Base-by-base conservation (phyloP, 768 basidiomycete genomes). In the Mrakia gelida region DNA sequence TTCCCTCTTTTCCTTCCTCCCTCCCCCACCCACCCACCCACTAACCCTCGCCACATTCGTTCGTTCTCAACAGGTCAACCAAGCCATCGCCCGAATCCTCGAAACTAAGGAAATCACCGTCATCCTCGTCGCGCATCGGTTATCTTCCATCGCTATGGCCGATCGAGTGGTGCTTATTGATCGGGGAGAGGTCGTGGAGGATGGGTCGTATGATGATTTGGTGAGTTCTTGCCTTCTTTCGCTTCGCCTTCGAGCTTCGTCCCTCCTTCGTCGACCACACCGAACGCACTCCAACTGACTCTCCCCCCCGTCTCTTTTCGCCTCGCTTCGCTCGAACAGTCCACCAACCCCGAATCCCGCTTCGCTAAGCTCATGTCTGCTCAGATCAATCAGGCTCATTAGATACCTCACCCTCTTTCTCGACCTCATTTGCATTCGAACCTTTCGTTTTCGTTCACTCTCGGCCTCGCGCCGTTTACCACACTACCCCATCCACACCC, bases 101-200 rank as follows among this genome's bases (percentile, higher is more conserved):
- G 73, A 79, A 38, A 54, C 43, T 4, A 79, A 75, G 52, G 49
- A 71, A 21, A 75, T 73, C 34, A 79, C 78, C 13, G 78, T 79
- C 70, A 75, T 79, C 63, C 68, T 79, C 30, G 78, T 79, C 28
- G 78, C 78, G 16, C 78, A 79, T 63, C 56, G 78, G 26, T 49
- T 79, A 16, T 79, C 78, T 18, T 62, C 56, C 52, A 79, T 79
- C 61, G 74, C 74, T 9, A 68, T 70, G 71, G 78, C 78, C 15
- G 78, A 79, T 56, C 68, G 78, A 10, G 78, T 79, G 23, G 62
- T 79, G 23, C 38, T 79, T n/a, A 73, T 79, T 30, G 78, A 79
- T 30, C 38, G 71, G 16, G 78, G 78, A 28, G 74, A 45, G 16
- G 73, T 79, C 2, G 74, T 76, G 16, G 78, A 79, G 75, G 78